Percentiles rank a stretch among this genome's conserved stretches.
Conservation (phyloP, 768 basidiomycete genomes). For the Gloeophyllum trabeum region DNA sequence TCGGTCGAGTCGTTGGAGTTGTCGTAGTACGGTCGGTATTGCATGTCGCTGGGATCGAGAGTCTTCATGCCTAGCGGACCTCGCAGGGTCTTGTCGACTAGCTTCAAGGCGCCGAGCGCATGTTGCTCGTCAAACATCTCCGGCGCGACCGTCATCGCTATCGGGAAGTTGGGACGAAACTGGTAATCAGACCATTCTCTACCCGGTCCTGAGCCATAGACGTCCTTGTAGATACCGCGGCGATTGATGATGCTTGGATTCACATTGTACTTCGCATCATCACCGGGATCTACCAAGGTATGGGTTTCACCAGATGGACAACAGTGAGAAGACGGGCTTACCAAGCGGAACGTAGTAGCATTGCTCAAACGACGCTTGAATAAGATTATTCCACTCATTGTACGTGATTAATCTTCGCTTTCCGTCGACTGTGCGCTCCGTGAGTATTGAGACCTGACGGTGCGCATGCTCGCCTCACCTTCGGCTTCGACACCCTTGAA, state of each 20-base stretch:
- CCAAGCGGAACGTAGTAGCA: conserved; percentile 83
- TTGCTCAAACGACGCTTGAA: conserved; percentile 82
- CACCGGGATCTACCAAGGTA: conserved; percentile 40
- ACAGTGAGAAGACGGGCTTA: conserved; percentile 20
- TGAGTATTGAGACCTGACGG: background rate
- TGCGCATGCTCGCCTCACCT: conserved; percentile 35
- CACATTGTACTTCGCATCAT: conserved; percentile 64
- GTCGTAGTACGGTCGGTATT: conserved; percentile 88
- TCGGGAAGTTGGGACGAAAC: conserved; percentile 84
- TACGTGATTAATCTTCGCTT: conserved; percentile 66
- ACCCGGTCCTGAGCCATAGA: conserved; percentile 78
- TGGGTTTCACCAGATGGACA: background rate
- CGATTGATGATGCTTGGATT: conserved; percentile 67
- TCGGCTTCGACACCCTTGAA: conserved; percentile 80
- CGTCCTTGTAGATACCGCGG: conserved; percentile 97
- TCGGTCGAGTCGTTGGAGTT: conserved; percentile 91
- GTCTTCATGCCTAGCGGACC: conserved; percentile 96
- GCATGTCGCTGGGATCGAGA: conserved; percentile 74
- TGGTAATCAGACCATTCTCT: conserved; percentile 98
- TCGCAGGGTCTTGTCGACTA: conserved; percentile 77
- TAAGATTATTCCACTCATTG: conserved; percentile 78
- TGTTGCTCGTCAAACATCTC: conserved; percentile 80
- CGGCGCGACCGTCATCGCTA: conserved; percentile 95
- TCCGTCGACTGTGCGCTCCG: conserved; percentile 47
- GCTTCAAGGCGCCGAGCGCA: conserved; percentile 66